Evolutionary conservation across 495 filamentous ascomycete genomes (phyloP).

Genomic region (Articulospora tetracladia): DNA sequence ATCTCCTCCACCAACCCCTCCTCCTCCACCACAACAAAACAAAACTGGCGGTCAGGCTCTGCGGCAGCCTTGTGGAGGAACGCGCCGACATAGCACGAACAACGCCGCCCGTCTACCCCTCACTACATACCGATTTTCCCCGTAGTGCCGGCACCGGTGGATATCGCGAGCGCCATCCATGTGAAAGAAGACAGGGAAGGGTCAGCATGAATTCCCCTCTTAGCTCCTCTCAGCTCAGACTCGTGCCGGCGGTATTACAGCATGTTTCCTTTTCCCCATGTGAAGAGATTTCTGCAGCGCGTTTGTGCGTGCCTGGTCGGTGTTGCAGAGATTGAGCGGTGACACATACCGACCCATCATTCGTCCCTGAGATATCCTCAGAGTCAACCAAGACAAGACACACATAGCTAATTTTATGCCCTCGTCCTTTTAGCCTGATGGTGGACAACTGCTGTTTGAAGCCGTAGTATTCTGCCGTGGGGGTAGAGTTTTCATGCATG

Average conservation of each 20-base stretch:
- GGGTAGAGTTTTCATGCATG: neutral
- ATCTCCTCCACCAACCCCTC: neutral
- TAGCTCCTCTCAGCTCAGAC: neutral
- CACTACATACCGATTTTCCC: neutral
- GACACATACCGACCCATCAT: neutral
- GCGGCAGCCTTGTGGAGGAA: neutral
- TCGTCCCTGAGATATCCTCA: neutral
- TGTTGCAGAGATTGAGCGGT: neutral
- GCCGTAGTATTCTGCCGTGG: neutral
- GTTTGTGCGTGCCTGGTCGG: no score
- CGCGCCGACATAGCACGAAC: neutral
- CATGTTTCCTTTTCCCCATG: neutral
- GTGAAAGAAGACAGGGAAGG: no score
- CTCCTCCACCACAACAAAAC: no score
- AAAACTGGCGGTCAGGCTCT: neutral
- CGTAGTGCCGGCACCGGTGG: neutral
- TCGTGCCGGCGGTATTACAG: neutral
- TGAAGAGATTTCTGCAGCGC: neutral
- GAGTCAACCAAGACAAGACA: neutral
- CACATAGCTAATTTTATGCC: neutral
- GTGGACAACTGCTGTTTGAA: neutral
- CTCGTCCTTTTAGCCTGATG: neutral
- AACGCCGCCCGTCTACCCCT: no score
- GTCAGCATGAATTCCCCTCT: neutral
- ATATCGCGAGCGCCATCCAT: no score